These are phyloP conservation scores for Samsoniella hepiali DNA, from an alignment of 2,329 filamentous ascomycete species.

Conservation along the genomic window DNA sequence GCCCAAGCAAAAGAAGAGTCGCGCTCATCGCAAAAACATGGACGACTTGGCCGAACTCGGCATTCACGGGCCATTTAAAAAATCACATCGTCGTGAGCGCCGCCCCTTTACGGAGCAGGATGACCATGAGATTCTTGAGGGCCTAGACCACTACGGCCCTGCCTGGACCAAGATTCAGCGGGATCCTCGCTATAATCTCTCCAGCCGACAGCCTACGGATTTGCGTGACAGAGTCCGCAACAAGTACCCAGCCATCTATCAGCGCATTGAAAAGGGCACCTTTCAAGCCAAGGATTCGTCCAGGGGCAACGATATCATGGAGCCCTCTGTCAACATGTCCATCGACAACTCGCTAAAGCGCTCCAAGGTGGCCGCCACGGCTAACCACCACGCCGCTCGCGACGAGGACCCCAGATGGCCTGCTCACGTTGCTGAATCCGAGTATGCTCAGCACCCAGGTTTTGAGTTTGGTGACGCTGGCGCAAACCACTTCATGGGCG, in stretches of 20 bases:
- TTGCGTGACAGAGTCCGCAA: constrained; percentile 61
- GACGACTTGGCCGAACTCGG: constrained; percentile 56
- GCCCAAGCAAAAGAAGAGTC: constrained; percentile 46
- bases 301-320: constrained; percentile 43
- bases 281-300: constrained; percentile 44
- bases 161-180: constrained; percentile 65
- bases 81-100: constrained; percentile 57
- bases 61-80: constrained; percentile 60
- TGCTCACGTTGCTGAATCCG: constrained; percentile 33
- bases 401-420: constrained; percentile 49
- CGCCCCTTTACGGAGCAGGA: constrained; percentile 61
- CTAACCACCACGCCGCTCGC: constrained; percentile 40
- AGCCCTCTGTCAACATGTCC: constrained; percentile 49
- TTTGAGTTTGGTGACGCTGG: constrained; percentile 46
- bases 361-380: constrained; percentile 36
- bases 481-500: constrained; percentile 40
- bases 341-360: constrained; percentile 45
- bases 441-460: constrained; percentile 27
- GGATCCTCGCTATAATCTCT: constrained; percentile 56
- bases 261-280: constrained; percentile 53
- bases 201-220: constrained; percentile 59
- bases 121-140: constrained; percentile 59
- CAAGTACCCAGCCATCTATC: constrained; percentile 59
- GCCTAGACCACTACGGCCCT: constrained; percentile 57
- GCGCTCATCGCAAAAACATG: constrained; percentile 53